Base-by-base conservation (phyloP, 495 filamentous ascomycete genomes). In the Rhizodiscina lignyota region DNA sequence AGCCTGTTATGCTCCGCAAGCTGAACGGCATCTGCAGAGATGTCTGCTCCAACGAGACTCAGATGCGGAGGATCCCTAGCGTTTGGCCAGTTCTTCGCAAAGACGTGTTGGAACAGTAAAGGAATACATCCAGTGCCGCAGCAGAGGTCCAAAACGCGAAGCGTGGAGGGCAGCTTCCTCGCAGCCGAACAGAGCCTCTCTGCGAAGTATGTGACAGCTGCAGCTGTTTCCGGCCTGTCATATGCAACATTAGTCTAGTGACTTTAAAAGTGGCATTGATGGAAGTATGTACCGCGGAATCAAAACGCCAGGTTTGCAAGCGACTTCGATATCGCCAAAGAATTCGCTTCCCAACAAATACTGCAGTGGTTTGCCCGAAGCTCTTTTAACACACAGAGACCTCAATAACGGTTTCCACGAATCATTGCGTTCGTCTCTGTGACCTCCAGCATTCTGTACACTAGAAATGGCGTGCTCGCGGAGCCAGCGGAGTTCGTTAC, bases 71-170 rank as follows among this genome's bases (percentile, higher is more conserved):
- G 4, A 6, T 17, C 27, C 2, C 12, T 16, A 10, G 20, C 11
- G 3, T 29, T 28, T 8, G 16, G 22, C 30, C 40, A 44, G 4
- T 37, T 32, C 6, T 37, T 44, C 18, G 41, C 39, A 30, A 87
- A 64, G 4, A 68, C 63, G 10, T 69, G 48, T 44, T 72, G 55
- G 0, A 93, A 60, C 5, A 81, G 70, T 5, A 94, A 69, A 0
- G 84, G 58, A 40, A 97, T 92, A 54, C 89, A 96, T 19, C 89
- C 89, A 13, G 81, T 82, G 3, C 89, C 89, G 0, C 82, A 80
- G 52, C 89, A 96, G 18, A 94, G 56, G 53, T 97, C 89, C 1
- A 94, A 49, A 17, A 94, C 64, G 20, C 63, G 66, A 4, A 89
- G 41, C 11, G 40, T 18, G 24, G 22, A 20, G 17, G 41, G 34